Conservation (phyloP, 768 basidiomycete genomes). For the Daedaleopsis sinensis region DNA sequence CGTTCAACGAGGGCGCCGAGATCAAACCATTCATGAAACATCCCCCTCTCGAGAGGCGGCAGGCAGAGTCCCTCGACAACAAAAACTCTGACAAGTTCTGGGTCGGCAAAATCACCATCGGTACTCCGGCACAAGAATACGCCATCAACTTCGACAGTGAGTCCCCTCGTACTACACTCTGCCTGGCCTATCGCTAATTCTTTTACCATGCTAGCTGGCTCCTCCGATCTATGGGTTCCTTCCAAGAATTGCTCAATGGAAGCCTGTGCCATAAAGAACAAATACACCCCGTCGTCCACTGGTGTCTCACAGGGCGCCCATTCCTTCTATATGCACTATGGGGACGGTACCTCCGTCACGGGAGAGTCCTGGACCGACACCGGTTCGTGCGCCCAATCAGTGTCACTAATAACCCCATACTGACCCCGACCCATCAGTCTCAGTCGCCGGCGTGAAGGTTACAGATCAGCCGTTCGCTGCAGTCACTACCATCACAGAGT, state of each 20-base stretch:
- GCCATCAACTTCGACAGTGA: conserved; percentile 21
- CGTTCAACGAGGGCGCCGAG: conserved; percentile 28
- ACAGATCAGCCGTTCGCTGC: conserved; percentile 23
- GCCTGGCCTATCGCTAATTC: neutral
- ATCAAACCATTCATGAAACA: conserved; percentile 23
- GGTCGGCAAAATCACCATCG: conserved; percentile 48
- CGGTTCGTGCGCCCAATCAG: neutral
- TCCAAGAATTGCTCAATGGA: conserved; percentile 17
- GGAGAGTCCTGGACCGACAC: conserved; percentile 38
- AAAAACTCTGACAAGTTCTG: conserved; percentile 32
- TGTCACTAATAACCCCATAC: neutral
- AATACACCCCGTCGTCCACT: conserved; percentile 36
- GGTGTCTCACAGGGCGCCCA: conserved; percentile 22
- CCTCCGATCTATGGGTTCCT: conserved; percentile 26
- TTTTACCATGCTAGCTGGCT: conserved; percentile 14
- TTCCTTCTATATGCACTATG: conserved; percentile 38
- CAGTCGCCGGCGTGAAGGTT: conserved; percentile 32
- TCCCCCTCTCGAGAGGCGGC: conserved; percentile 14
- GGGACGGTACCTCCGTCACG: conserved; percentile 38
- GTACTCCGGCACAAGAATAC: conserved; percentile 44
- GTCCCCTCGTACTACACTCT: neutral
- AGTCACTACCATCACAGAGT: conserved; percentile 18
- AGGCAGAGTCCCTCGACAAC: conserved; percentile 26
- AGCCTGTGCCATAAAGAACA: conserved; percentile 17
- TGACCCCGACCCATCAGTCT: conserved; percentile 23